These are phyloP conservation scores for Albizia julibrissin DNA, from an alignment of 306 rosid genomes.

Conservation along the genomic window DNA sequence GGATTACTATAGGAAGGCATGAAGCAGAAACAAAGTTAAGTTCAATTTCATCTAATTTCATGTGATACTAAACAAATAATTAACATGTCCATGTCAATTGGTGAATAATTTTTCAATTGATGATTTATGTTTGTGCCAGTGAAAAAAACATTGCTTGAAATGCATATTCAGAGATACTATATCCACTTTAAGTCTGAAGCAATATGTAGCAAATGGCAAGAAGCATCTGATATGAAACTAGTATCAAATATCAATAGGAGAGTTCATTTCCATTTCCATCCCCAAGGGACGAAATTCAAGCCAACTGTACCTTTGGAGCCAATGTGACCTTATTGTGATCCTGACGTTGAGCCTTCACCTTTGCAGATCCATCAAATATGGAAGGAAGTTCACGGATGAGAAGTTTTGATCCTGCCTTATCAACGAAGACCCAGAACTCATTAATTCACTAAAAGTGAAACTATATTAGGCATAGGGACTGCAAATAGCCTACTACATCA, in stretches of 20 bases:
- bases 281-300: constrained; percentile 31
- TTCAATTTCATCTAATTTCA: neutral
- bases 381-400: constrained; percentile 77
- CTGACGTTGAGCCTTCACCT: constrained; percentile 65
- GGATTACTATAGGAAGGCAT: neutral
- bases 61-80: neutral
- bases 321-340: constrained; percentile 73
- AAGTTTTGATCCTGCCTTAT: constrained; percentile 66
- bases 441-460: neutral
- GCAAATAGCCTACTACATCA: constrained; percentile 7
- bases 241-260: constrained; percentile 10
- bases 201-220: neutral
- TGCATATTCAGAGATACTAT: neutral
- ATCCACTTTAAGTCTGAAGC: constrained; percentile 22
- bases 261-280: constrained; percentile 9
- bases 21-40: neutral
- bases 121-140: neutral
- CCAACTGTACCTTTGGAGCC: constrained; percentile 80
- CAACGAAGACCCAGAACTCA: constrained; percentile 27
- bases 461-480: neutral
- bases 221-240: constrained; percentile 11
- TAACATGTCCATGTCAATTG: neutral
- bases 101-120: neutral
- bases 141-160: constrained; percentile 10
- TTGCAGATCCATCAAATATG: constrained; percentile 86